These are phyloP conservation scores for Urostyla sp. DNA, from an alignment of 73 alveolate genomes.

Conservation along the genomic window DNA sequence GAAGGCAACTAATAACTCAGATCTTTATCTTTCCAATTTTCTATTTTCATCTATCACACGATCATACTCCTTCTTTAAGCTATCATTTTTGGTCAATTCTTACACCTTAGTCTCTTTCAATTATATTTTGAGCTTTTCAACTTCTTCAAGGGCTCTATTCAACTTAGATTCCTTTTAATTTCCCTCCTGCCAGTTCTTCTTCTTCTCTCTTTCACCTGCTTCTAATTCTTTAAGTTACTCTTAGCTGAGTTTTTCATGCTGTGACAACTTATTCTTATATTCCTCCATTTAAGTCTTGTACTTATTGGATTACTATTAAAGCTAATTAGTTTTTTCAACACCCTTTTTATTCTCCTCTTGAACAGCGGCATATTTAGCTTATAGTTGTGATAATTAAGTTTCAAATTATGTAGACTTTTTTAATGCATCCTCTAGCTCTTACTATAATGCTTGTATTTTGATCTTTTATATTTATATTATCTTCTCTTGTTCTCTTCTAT, in stretches of 20 bases:
- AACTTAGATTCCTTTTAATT: slow-evolving; percentile 84
- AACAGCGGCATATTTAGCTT: slow-evolving; percentile 49
- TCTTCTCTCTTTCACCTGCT: slow-evolving; percentile 77
- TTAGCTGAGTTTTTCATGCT: slow-evolving; percentile 71
- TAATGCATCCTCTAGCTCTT: slow-evolving; percentile 84
- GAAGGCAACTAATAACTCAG: slow-evolving; percentile 88
- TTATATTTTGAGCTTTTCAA: slow-evolving; percentile 82
- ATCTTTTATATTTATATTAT: slow-evolving; percentile 84
- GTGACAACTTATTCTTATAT: slow-evolving; percentile 69
- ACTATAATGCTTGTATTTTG: slow-evolving; percentile 86
- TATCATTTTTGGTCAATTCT: slow-evolving; percentile 78
- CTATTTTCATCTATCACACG: slow-evolving; percentile 88
- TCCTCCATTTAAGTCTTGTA: slow-evolving; percentile 66
- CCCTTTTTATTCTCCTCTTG: slow-evolving; percentile 63
- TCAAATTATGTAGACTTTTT: slow-evolving; percentile 72
- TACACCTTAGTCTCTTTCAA: slow-evolving; percentile 81
- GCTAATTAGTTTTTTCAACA: slow-evolving; percentile 66
- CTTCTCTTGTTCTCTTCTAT: slow-evolving; percentile 76
- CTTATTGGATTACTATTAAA: slow-evolving; percentile 67
- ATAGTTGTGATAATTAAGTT: slow-evolving; percentile 70
- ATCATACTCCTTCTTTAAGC: slow-evolving; percentile 85
- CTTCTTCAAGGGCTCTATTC: slow-evolving; percentile 87
- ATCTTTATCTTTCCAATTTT: slow-evolving; percentile 90
- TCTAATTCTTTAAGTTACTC: slow-evolving; percentile 77
- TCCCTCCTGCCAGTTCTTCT: slow-evolving; percentile 77